Evolutionary conservation across 805 yeast species (phyloP).

Genomic region (Yarrowia deformans): DNA sequence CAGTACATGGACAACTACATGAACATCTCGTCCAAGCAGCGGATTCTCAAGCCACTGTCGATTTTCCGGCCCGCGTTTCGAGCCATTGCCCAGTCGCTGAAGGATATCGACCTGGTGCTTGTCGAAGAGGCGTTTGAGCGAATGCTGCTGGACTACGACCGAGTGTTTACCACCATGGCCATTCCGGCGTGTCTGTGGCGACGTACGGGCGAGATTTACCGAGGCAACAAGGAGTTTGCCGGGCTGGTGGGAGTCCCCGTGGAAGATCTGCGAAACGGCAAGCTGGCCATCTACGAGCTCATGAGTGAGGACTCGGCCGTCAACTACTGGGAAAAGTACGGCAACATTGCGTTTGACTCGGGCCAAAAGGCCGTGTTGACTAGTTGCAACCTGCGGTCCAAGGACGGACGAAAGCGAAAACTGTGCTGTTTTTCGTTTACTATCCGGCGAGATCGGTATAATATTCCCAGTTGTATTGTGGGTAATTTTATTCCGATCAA

Average conservation of each 20-base stretch:
- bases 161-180: slow-evolving; percentile 97
- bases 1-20: slow-evolving; percentile 91
- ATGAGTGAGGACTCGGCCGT: slow-evolving; percentile 97
- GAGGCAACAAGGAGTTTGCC: slow-evolving; percentile 97
- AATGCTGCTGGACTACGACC: slow-evolving; percentile 89
- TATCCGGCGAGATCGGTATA: slow-evolving; percentile 87
- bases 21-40: slow-evolving; percentile 81
- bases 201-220: slow-evolving; percentile 92
- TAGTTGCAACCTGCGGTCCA: slow-evolving; percentile 83
- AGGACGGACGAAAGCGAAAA: slow-evolving; percentile 78
- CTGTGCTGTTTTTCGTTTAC: slow-evolving; percentile 95
- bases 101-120: slow-evolving; percentile 87
- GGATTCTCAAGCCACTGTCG: slow-evolving; percentile 84
- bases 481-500: slow-evolving; percentile 90
- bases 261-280: slow-evolving; percentile 91
- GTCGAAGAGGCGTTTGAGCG: slow-evolving; percentile 96
- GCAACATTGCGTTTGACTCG: slow-evolving; percentile 93
- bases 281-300: slow-evolving; percentile 86
- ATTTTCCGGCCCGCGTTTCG: slow-evolving; percentile 91
- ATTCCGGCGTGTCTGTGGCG: slow-evolving; percentile 98
- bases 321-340: slow-evolving; percentile 96
- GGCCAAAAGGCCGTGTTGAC: slow-evolving; percentile 95
- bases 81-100: slow-evolving; percentile 87
- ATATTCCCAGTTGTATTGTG: slow-evolving; percentile 94
- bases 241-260: slow-evolving; percentile 87